Percentiles rank a stretch among this genome's conserved stretches.
phyloP scores from a whole-genome alignment of 495 filamentous ascomycete species.

The Penicillium coprophilum region DNA sequence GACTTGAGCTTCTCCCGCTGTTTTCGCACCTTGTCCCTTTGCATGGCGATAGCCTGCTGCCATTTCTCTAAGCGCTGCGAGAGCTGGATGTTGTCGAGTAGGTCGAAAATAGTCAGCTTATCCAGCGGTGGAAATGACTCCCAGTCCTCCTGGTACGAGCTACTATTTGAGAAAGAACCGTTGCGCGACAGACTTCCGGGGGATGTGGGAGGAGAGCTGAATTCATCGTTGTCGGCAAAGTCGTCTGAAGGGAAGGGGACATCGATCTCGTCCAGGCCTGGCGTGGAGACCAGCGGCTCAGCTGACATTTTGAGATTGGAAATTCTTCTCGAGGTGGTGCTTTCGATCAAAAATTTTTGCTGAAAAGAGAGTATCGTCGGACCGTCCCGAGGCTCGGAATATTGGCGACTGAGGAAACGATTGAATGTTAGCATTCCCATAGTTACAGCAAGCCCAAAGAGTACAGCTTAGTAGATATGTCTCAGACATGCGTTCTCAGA shows the following conservation, averaged over 20 bases:
- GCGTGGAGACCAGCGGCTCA: slow-evolving; percentile 33
- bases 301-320: slow-evolving; percentile 26
- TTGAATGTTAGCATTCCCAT: slow-evolving; percentile 49
- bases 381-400: slow-evolving; percentile 38
- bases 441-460: slow-evolving; percentile 11
- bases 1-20: slow-evolving; percentile 74
- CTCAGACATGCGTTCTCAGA: neutral
- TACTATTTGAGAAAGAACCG: slow-evolving; percentile 73
- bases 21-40: slow-evolving; percentile 79
- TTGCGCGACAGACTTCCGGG: slow-evolving; percentile 60
- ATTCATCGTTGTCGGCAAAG: slow-evolving; percentile 35
- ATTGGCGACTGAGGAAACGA: slow-evolving; percentile 46
- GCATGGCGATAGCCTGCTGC: slow-evolving; percentile 72
- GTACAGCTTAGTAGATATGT: neutral
- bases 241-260: slow-evolving; percentile 28
- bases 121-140: slow-evolving; percentile 87
- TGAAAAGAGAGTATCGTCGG: slow-evolving; percentile 47
- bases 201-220: slow-evolving; percentile 36
- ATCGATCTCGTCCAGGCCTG: slow-evolving; percentile 22
- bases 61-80: slow-evolving; percentile 85
- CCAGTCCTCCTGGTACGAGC: slow-evolving; percentile 85
- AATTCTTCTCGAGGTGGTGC: slow-evolving; percentile 29
- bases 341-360: slow-evolving; percentile 46
- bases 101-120: slow-evolving; percentile 84
- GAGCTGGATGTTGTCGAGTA: slow-evolving; percentile 90